phyloP scores from a whole-genome alignment of 768 basidiomycete species.

The Suillus spraguei region DNA sequence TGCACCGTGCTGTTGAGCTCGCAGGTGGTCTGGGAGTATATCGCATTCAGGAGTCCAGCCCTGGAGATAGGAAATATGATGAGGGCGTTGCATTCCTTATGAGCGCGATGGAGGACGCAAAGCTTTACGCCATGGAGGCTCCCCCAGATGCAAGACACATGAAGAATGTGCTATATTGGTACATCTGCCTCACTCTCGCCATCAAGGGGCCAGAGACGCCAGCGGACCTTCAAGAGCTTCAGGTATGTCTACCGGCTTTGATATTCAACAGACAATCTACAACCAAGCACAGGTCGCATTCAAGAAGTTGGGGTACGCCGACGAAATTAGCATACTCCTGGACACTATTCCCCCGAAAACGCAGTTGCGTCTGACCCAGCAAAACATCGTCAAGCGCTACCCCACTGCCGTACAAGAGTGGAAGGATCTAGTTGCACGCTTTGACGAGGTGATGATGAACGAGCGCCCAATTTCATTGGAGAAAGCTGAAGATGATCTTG shows the following conservation, averaged over 20 bases:
- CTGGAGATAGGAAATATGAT: slow-evolving; percentile 49
- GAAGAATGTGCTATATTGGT: slow-evolving; percentile 62
- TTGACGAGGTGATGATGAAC: slow-evolving; percentile 31
- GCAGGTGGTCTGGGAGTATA: slow-evolving; percentile 58
- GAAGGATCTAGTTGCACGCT: slow-evolving; percentile 42
- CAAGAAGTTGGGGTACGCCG: slow-evolving; percentile 49
- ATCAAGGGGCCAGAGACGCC: slow-evolving; percentile 54
- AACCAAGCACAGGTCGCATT: slow-evolving; percentile 34
- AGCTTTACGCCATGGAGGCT: slow-evolving; percentile 52
- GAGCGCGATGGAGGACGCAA: slow-evolving; percentile 63
- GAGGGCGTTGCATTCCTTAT: slow-evolving; percentile 63
- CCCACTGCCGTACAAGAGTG: slow-evolving; percentile 48
- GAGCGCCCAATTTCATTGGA: slow-evolving; percentile 35
- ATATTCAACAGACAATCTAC: not conserved
- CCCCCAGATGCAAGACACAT: slow-evolving; percentile 66
- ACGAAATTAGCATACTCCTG: slow-evolving; percentile 52
- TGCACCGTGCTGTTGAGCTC: slow-evolving; percentile 64
- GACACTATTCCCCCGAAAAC: slow-evolving; percentile 52
- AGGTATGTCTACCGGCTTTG: slow-evolving; percentile 36
- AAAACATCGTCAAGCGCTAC: slow-evolving; percentile 52
- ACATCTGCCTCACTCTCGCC: slow-evolving; percentile 53
- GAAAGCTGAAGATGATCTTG: slow-evolving; percentile 57
- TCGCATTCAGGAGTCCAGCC: slow-evolving; percentile 46
- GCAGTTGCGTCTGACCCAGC: slow-evolving; percentile 52
- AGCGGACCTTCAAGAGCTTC: slow-evolving; percentile 50